Percentiles rank a stretch among this genome's conserved stretches.
Conservation (phyloP, 202 grass and related monocot species). For the Saccharum hybrid region DNA sequence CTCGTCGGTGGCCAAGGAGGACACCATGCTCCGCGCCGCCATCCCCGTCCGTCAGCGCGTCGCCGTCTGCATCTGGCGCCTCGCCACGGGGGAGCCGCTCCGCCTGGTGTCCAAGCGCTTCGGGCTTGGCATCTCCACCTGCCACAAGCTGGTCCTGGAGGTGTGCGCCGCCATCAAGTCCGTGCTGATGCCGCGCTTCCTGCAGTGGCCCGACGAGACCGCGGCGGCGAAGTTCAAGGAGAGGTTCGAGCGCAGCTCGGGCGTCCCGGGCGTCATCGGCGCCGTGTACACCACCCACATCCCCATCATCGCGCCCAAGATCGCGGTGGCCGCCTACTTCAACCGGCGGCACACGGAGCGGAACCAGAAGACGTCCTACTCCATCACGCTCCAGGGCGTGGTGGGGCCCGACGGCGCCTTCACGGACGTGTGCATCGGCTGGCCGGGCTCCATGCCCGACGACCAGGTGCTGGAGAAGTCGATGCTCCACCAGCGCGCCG, state of each 20-base stretch:
- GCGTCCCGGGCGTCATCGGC: conserved; percentile 62
- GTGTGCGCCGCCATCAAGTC: conserved; percentile 90
- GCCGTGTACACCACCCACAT: conserved; percentile 96
- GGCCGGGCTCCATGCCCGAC: conserved; percentile 94
- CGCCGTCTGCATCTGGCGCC: conserved; percentile 88
- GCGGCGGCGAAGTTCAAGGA: conserved; percentile 50
- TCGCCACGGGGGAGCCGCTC: conserved; percentile 94
- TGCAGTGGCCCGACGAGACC: conserved; percentile 72
- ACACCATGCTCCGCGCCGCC: conserved; percentile 92
- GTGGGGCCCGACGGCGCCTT: conserved; percentile 76
- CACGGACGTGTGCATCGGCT: conserved; percentile 93
- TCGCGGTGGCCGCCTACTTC: conserved; percentile 89
- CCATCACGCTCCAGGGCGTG: conserved; percentile 90
- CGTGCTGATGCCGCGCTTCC: conserved; percentile 85
- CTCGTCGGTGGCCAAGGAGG: conserved; percentile 79
- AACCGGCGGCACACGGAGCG: conserved; percentile 94
- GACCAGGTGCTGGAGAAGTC: conserved; percentile 94
- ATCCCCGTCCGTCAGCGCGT: conserved; percentile 86
- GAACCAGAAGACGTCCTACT: conserved; percentile 98
- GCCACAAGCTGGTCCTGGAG: conserved; percentile 94
- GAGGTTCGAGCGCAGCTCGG: conserved; percentile 56
- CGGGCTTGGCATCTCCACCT: conserved; percentile 94
- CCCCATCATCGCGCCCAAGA: conserved; percentile 97
- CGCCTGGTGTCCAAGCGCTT: conserved; percentile 90
- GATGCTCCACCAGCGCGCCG: conserved; percentile 78